Evolutionary conservation across 225 moss, liverwort and hornwort genomes (phyloP), one percentile per base, ranked within the genome.

Genomic region (Straminergon stramineum): DNA sequence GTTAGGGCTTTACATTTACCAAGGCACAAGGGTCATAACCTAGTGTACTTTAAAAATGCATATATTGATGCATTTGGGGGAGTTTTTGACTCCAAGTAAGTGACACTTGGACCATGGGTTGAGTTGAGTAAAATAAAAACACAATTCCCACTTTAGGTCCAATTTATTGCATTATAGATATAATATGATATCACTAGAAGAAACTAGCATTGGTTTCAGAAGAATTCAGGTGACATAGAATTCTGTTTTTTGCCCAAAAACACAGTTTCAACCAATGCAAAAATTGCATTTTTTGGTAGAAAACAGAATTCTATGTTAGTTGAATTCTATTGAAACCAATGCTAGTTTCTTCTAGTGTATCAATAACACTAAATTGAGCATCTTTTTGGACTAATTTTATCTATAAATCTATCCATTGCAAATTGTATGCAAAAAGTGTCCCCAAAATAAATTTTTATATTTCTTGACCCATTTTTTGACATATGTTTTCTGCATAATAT

Each of bases 41-140:
- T 2, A 3, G 1, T 76, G 7, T 7, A 52, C 41, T 76, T 48
- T 28, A 10, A 27, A 27, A 74, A 74, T 74, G 28, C 6, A 17
- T 45, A 17, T 17, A 17, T 17, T 30, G 6, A 30, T 30, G 28
- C 2, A 41, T 16, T 26, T 43, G 3, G 3, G 5, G 9, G 5
- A 70, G 70, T 70, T 71, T 15, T 41, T 41, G 26, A 41, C 4
- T 4, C 5, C 1, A 24, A 71, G 0, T 1, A 41, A 15, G 26
- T 15, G 8, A 15, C 9, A 71, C 0, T 41, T 39, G 12, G 13
- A 13, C 13, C 10, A 0, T 8, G 2, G 26, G 14, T 24, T 37
- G 26, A 39, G 2, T 45, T 0, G 0, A 43, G 7, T 1, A 73
- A 9, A 45, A 17, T 17, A 6, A 45, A 45, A 3, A 45, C 1